A percentile compares a stretch with the other conserved stretches of the same genome.
Evolutionary conservation across 306 rosid genomes (phyloP).

Genomic region (Potentilla sterilis): DNA sequence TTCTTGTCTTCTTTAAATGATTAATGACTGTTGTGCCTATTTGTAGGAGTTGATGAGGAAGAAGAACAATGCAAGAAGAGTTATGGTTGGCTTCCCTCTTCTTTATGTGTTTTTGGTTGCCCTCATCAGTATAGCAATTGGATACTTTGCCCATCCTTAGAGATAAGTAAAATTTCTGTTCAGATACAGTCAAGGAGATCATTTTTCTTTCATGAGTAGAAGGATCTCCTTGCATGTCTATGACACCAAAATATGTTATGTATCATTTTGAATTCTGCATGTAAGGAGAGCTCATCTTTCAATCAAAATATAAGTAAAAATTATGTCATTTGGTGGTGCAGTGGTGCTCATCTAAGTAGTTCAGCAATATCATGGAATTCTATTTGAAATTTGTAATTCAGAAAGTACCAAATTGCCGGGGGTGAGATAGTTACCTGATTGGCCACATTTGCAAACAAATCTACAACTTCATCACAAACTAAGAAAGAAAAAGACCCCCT

Average conservation of each 20-base stretch:
- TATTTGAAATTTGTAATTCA: no score
- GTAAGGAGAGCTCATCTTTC: background rate
- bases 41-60: conserved; percentile 64
- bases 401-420: no score
- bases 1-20: background rate
- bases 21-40: conserved; percentile 16
- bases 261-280: conserved; percentile 30
- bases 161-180: conserved; percentile 12
- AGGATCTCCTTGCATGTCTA: conserved; percentile 36
- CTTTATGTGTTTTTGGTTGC: conserved; percentile 72
- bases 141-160: conserved; percentile 63
- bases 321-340: background rate
- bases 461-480: no score
- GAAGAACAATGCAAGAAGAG: conserved; percentile 35
- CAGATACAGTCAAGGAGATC: conserved; percentile 1
- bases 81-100: conserved; percentile 69
- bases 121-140: conserved; percentile 56
- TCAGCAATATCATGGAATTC: background rate
- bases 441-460: no score
- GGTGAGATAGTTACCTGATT: no score
- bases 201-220: conserved; percentile 17
- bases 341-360: background rate
- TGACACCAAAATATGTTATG: conserved; percentile 12
- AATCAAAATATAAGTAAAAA: background rate
- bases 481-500: no score